Evolutionary conservation across 2,329 filamentous ascomycete genomes (phyloP).

Genomic region (Cladophialophora yegresii): DNA sequence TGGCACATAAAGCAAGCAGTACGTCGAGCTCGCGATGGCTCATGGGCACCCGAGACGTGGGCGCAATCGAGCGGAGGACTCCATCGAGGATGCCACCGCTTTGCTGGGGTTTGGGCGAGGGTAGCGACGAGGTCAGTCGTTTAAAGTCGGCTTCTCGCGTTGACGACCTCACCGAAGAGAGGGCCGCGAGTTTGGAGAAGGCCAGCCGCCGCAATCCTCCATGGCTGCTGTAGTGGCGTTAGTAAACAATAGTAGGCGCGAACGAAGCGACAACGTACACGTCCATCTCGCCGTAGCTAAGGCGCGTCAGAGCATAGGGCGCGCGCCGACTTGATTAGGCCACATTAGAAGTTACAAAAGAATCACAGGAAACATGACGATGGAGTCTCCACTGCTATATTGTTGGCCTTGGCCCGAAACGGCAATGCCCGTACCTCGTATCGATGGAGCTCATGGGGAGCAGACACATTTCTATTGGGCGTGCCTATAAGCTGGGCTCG

Average conservation of each 20-base stretch:
- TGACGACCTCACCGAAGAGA: constrained; percentile 43
- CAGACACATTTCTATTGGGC: background rate
- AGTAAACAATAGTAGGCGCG: constrained; percentile 7
- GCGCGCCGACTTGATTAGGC: background rate
- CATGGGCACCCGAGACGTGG: constrained; percentile 46
- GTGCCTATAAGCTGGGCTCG: background rate
- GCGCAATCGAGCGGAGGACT: constrained; percentile 42
- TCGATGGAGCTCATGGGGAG: background rate
- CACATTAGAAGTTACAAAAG: constrained; percentile 1
- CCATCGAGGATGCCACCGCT: constrained; percentile 43
- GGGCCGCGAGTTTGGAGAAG: constrained; percentile 48
- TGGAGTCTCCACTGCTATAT: background rate
- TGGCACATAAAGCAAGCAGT: constrained; percentile 85
- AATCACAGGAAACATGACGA: constrained; percentile 6
- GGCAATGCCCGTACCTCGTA: background rate
- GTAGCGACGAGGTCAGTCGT: constrained; percentile 42
- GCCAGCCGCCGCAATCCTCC: constrained; percentile 45
- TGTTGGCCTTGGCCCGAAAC: background rate
- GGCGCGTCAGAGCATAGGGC: constrained; percentile 12
- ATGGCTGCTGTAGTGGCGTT: constrained; percentile 23
- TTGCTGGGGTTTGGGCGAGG: constrained; percentile 31
- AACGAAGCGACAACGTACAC: constrained; percentile 17
- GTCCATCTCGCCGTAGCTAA: constrained; percentile 25
- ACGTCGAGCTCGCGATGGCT: constrained; percentile 89
- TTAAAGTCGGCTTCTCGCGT: constrained; percentile 41